A percentile compares a stretch with the other conserved stretches of the same genome.
These are phyloP conservation scores for Cryptococcus amylolentus DNA, from an alignment of 1,284 basidiomycete species.

Conservation along the genomic window DNA sequence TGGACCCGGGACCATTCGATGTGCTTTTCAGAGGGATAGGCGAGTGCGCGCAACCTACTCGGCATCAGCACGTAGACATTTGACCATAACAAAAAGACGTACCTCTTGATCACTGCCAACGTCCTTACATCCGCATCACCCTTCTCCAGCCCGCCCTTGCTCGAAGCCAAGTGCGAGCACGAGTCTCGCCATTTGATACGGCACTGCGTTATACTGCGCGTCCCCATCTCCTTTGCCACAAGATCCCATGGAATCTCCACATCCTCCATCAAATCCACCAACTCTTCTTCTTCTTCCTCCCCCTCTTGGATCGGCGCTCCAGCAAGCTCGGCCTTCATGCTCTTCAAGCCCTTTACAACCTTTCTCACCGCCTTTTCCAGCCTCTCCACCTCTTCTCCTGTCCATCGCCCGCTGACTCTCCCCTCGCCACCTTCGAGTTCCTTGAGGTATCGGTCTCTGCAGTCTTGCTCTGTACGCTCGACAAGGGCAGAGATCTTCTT, in stretches of 20 bases:
- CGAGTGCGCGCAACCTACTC: conserved; percentile 2
- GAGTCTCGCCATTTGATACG: conserved; percentile 14
- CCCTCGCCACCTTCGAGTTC: conserved; percentile 18
- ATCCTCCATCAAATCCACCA: conserved; percentile 1
- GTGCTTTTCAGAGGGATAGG: conserved; percentile 9
- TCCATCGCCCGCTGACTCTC: conserved; percentile 18
- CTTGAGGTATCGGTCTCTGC: conserved; percentile 36
- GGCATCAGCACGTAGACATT: not conserved
- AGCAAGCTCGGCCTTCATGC: not conserved
- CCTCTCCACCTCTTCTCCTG: conserved; percentile 7
- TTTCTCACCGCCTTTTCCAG: conserved; percentile 3
- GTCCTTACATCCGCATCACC: conserved; percentile 2
- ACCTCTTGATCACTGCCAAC: conserved; percentile 3
- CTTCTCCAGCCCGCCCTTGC: not conserved
- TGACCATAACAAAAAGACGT: not conserved
- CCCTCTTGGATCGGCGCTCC: not conserved
- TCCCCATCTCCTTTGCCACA: conserved; percentile 15
- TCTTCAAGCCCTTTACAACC: conserved; percentile 4
- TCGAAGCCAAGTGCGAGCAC: not conserved
- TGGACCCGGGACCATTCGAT: conserved; percentile 4
- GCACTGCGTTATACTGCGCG: conserved; percentile 14
- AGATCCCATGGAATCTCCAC: conserved; percentile 12
- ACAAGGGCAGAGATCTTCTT: conserved; percentile 33
- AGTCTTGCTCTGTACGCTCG: conserved; percentile 36
- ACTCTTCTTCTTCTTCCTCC: not conserved